phyloP scores from a whole-genome alignment of 805 yeast species.

The Osmozyma mogii region DNA sequence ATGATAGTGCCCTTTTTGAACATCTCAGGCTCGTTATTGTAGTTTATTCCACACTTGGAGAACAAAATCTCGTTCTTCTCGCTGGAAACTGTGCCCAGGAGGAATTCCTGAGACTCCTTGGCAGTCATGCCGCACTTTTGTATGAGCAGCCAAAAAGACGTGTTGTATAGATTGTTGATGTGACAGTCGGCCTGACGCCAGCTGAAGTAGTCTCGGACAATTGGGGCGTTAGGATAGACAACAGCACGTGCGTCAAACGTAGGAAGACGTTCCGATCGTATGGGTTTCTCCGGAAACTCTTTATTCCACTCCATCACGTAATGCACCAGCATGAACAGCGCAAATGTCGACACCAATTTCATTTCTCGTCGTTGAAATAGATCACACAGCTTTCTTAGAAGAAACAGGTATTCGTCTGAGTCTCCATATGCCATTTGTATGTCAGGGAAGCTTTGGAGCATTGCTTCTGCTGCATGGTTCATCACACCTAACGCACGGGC shows the following conservation, averaged over 20 bases:
- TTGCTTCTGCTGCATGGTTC: conserved; percentile 68
- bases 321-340: conserved; percentile 70
- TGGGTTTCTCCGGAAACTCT: conserved; percentile 43
- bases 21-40: conserved; percentile 84
- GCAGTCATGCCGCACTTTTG: conserved; percentile 60
- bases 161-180: conserved; percentile 89
- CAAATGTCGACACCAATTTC: conserved; percentile 75
- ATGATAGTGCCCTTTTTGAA: conserved; percentile 75
- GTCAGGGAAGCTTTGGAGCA: conserved; percentile 63
- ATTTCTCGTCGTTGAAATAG: conserved; percentile 78
- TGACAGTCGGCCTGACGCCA: conserved; percentile 98
- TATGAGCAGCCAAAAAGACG: conserved; percentile 86
- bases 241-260: conserved; percentile 91
- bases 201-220: conserved; percentile 71
- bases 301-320: conserved; percentile 64
- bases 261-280: conserved; percentile 55
- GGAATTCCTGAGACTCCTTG: conserved; percentile 68
- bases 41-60: conserved; percentile 71
- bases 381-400: conserved; percentile 53
- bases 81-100: conserved; percentile 69
- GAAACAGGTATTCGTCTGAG: conserved; percentile 88
- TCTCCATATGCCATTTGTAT: conserved; percentile 84
- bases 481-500: conserved; percentile 63
- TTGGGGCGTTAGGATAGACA: conserved; percentile 57
- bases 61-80: conserved; percentile 89